Percentiles rank a stretch among this genome's conserved stretches.
phyloP scores from a whole-genome alignment of 257 asterid species.

The Nicotiana otophora region DNA sequence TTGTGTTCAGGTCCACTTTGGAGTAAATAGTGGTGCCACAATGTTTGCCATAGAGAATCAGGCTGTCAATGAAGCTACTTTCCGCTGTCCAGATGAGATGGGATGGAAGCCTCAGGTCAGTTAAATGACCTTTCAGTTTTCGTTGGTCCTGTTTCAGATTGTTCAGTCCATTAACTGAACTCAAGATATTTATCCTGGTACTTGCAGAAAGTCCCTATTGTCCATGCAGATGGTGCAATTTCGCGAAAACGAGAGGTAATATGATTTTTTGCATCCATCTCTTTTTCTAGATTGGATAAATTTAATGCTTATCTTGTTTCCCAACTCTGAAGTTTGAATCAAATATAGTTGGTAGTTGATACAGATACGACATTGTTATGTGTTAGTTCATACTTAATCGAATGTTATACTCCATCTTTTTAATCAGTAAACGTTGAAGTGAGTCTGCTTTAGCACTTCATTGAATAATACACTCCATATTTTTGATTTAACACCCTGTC shows the following conservation, averaged over 20 bases:
- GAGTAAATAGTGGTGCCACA: slow-evolving; percentile 95
- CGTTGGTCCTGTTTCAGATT: not conserved
- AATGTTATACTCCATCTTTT: not conserved
- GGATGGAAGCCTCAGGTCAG: slow-evolving; percentile 99
- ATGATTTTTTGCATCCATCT: not conserved
- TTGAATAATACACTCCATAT: not conserved
- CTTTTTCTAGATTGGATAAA: not conserved
- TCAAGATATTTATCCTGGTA: slow-evolving; percentile 9
- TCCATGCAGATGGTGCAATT: slow-evolving; percentile 46
- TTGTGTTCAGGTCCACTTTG: slow-evolving; percentile 73
- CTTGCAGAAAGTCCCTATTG: slow-evolving; percentile 59
- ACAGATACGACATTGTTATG: not conserved
- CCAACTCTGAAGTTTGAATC: not conserved
- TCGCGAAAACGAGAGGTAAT: slow-evolving; percentile 55
- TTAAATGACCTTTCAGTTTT: not conserved
- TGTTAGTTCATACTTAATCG: not conserved
- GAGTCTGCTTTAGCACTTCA: not conserved
- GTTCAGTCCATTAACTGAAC: not conserved
- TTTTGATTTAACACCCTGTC: not conserved
- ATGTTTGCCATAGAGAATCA: slow-evolving; percentile 87
- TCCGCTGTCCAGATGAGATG: slow-evolving; percentile 98
- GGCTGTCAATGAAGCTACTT: slow-evolving; percentile 95
- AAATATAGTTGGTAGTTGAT: not conserved
- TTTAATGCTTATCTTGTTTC: not conserved
- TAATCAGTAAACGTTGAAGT: not conserved